Conservation (phyloP, 169 alveolate genomes). For the Theileria orientalis region DNA sequence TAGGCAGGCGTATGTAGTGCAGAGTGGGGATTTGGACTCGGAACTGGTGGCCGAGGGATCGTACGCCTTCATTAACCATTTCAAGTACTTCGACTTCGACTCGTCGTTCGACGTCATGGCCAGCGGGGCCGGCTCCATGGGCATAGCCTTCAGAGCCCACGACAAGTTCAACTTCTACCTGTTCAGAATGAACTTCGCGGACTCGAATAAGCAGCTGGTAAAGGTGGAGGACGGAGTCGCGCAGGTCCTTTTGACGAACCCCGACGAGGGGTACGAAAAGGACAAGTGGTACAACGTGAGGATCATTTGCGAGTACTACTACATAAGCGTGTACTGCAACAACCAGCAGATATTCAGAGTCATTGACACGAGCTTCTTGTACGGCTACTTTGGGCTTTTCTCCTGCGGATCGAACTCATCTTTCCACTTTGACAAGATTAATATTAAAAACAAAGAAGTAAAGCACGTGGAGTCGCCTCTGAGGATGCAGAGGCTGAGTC, state of each 20-base stretch:
- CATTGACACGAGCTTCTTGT: constrained; percentile 80
- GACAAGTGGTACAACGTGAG: constrained; percentile 73
- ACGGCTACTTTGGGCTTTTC: constrained; percentile 85
- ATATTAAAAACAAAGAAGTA: constrained; percentile 75
- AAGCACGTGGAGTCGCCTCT: constrained; percentile 36
- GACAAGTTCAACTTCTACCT: constrained; percentile 82
- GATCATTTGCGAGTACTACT: constrained; percentile 63
- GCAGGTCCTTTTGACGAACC: constrained; percentile 69
- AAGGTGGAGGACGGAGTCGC: constrained; percentile 80
- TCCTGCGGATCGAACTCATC: constrained; percentile 83
- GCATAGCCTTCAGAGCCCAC: constrained; percentile 82
- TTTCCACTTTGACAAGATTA: constrained; percentile 78
- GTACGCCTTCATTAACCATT: constrained; percentile 78
- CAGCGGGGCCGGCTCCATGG: constrained; percentile 79
- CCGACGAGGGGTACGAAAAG: constrained; percentile 76
- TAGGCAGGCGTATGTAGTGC: constrained; percentile 77
- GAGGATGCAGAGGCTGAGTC: constrained; percentile 25
- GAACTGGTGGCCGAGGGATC: constrained; percentile 79
- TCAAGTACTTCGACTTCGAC: constrained; percentile 79
- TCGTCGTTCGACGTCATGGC: constrained; percentile 75
- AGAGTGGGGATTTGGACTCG: constrained; percentile 75
- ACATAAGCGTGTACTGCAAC: constrained; percentile 65
- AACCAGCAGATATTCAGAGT: constrained; percentile 67
- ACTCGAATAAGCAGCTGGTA: constrained; percentile 75
- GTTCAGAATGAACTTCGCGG: constrained; percentile 75